phyloP scores from a whole-genome alignment of 352 stramenopile species.

The Elongisporangium undulatum region DNA sequence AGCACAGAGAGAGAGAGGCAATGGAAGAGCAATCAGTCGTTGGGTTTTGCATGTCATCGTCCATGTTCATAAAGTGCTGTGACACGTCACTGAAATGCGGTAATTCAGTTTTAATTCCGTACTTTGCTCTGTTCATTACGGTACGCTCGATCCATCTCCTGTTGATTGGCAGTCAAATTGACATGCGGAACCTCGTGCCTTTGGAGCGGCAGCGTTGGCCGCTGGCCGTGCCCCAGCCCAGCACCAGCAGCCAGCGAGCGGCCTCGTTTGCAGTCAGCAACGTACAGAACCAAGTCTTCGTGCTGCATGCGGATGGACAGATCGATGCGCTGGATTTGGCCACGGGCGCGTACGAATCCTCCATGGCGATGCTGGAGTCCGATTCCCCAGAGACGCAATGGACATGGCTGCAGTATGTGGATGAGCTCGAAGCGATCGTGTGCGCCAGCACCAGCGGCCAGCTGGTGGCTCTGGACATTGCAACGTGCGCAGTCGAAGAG shows the following conservation, averaged over 20 bases:
- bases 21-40: neutral
- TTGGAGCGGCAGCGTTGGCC: conserved; percentile 41
- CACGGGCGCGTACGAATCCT: conserved; percentile 12
- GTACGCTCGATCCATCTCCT: conserved; percentile 9
- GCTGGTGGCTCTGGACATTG: conserved; percentile 50
- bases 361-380: conserved; percentile 13
- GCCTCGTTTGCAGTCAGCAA: conserved; percentile 28
- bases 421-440: conserved; percentile 52
- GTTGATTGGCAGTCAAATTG: conserved; percentile 4
- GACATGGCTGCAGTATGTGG: conserved; percentile 61
- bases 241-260: conserved; percentile 1
- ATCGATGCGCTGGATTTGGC: conserved; percentile 25
- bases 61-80: too few species aligned
- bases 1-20: neutral
- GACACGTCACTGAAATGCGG: neutral
- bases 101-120: neutral
- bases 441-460: conserved; percentile 43
- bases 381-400: conserved; percentile 14
- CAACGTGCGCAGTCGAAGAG: conserved; percentile 44
- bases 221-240: conserved; percentile 12
- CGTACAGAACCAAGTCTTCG: conserved; percentile 29
- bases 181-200: conserved; percentile 63
- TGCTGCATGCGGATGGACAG: conserved; percentile 23
- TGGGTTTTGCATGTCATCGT: too few species aligned
- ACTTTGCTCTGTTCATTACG: neutral